Evolutionary conservation across 2,329 filamentous ascomycete species (phyloP), one percentile per base, ranked within the genome.

Genomic region (Ascochyta rabiei): DNA sequence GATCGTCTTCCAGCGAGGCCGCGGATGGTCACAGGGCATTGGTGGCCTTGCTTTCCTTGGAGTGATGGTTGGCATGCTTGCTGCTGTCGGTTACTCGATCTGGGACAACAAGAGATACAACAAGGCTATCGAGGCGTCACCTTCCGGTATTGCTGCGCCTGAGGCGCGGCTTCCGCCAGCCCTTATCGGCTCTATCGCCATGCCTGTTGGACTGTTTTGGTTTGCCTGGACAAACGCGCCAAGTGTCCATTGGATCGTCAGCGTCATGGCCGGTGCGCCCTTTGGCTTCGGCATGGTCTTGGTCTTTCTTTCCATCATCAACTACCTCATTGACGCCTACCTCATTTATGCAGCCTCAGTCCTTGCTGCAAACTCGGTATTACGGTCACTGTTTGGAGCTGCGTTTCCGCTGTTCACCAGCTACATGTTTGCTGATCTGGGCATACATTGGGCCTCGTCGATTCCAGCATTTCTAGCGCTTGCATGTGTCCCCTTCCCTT

Each of bases 311-410:
- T 79, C 80, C 7, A 76, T 86, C 43, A 80, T 86, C 71, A 87
- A 85, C 74, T 90, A 89, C 72, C 80, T 89, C 15, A 84, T 89
- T 56, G 88, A 89, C 67, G 77, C 85, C 12, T 86, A 68, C 53
- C 53, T 86, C 35, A 37, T 68, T 58, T 48, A 57, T 35, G 54
- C 54, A 1, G 67, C 67, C 15, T 68, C 64, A 16, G 66, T 63
- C 16, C 57, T 70, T 18, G 64, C 63, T 3, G 79, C 77, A 18
- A 81, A 77, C 62, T 74, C 77, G 1, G 72, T 82, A 2, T 57
- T 82, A 13, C 74, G 80, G 24, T 79, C 78, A 0, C 56, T 80
- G 21, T 79, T 79, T 34, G 79, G 78, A 45, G 77, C 79, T 15
- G 75, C 72, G 7, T 57, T 57, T 87, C 79, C 79, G 3, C 67